These are phyloP conservation scores for Boletus sp. DNA, from an alignment of 768 basidiomycete genomes.

Conservation along the genomic window DNA sequence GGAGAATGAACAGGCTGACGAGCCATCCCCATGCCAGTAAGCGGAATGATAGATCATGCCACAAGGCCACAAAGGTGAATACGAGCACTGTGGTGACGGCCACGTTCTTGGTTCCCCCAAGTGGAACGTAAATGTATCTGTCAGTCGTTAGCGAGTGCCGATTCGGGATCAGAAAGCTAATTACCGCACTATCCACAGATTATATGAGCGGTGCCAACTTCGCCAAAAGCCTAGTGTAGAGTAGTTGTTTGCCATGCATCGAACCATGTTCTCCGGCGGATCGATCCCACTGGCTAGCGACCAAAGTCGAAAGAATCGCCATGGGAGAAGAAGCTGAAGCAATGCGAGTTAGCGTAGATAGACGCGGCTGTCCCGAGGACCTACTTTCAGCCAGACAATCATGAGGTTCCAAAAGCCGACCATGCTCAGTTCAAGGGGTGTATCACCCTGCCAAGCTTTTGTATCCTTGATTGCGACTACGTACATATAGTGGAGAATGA, in stretches of 20 bases:
- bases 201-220: constrained; percentile 95
- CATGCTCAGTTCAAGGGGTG: constrained; percentile 81
- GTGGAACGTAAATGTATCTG: constrained; percentile 93
- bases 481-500: constrained; percentile 92
- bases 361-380: constrained; percentile 7
- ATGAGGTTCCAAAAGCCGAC: constrained; percentile 97
- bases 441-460: constrained; percentile 76
- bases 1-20: constrained; percentile 83
- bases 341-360: not conserved
- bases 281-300: constrained; percentile 85
- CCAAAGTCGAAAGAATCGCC: constrained; percentile 98
- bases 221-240: constrained; percentile 93
- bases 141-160: not conserved
- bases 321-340: constrained; percentile 80
- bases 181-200: constrained; percentile 90
- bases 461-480: constrained; percentile 94
- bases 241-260: constrained; percentile 99
- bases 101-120: constrained; percentile 67
- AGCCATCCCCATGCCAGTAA: constrained; percentile 98
- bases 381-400: constrained; percentile 93
- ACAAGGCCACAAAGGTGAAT: constrained; percentile 96
- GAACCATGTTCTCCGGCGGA: constrained; percentile 97
- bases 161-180: constrained; percentile 5
- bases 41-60: constrained; percentile 91
- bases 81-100: constrained; percentile 70